Evolutionary conservation across 2,329 filamentous ascomycete genomes (phyloP).

Genomic region (Westerdykella ornata): DNA sequence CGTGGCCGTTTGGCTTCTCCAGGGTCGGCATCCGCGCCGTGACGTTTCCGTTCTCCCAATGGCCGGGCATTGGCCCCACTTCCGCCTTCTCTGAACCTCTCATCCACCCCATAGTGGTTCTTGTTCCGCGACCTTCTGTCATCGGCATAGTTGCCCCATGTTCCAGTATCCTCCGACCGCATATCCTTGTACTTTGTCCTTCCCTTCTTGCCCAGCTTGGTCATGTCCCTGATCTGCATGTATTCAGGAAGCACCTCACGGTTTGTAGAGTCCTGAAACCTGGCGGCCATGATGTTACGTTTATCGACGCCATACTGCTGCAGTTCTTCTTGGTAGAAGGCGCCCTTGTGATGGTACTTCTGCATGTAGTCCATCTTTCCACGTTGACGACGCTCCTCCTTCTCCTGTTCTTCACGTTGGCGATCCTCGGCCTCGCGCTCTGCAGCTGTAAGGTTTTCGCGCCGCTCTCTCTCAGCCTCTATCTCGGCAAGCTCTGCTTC

Average conservation of each 20-base stretch:
- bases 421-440: slow-evolving; percentile 82
- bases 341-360: slow-evolving; percentile 93
- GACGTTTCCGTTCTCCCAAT: slow-evolving; percentile 55
- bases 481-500: slow-evolving; percentile 85
- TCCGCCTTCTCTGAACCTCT: slow-evolving; percentile 56
- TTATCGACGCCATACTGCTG: slow-evolving; percentile 68
- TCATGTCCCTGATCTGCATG: slow-evolving; percentile 83
- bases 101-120: slow-evolving; percentile 50
- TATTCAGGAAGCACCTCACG: slow-evolving; percentile 81
- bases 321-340: slow-evolving; percentile 83
- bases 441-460: slow-evolving; percentile 77
- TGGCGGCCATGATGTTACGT: slow-evolving; percentile 77
- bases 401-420: slow-evolving; percentile 67
- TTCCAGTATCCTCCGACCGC: slow-evolving; percentile 80
- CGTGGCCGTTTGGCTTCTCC: slow-evolving; percentile 41
- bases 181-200: slow-evolving; percentile 86
- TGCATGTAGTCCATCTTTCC: slow-evolving; percentile 89
- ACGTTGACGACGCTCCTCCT: slow-evolving; percentile 64
- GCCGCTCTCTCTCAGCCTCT: slow-evolving; percentile 59
- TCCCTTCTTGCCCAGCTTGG: slow-evolving; percentile 70
- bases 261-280: slow-evolving; percentile 78
- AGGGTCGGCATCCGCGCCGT: slow-evolving; percentile 35
- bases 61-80: slow-evolving; percentile 66
- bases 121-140: slow-evolving; percentile 37
- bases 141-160: slow-evolving; percentile 65